Percentiles rank a stretch among this genome's conserved stretches.
phyloP scores from a whole-genome alignment of 2,329 filamentous ascomycete species.

The Colletotrichum sp. region DNA sequence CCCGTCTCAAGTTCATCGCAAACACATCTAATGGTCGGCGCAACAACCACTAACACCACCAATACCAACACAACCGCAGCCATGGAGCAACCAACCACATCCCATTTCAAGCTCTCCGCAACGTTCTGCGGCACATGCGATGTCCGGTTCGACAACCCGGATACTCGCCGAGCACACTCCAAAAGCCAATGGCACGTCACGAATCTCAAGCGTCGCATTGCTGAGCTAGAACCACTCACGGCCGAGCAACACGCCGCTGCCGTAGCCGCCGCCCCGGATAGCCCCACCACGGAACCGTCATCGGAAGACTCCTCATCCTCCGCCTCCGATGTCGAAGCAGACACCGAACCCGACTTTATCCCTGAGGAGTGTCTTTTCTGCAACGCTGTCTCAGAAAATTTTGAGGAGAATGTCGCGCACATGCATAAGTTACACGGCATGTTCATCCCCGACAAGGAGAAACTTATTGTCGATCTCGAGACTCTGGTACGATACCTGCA shows the following conservation, averaged over 20 bases:
- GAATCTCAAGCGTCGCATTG: conserved; percentile 17
- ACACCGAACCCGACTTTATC: conserved; percentile 24
- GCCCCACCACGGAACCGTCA: not conserved
- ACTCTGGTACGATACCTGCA: conserved; percentile 52
- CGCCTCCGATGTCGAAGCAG: not conserved
- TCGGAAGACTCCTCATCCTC: conserved; percentile 1
- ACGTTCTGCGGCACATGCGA: conserved; percentile 12
- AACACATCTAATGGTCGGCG: not conserved
- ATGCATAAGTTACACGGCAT: conserved; percentile 56
- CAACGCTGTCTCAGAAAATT: conserved; percentile 25
- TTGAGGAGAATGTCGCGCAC: conserved; percentile 46
- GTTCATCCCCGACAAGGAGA: conserved; percentile 40
- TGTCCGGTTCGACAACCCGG: conserved; percentile 7
- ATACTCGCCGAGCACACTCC: conserved; percentile 10
- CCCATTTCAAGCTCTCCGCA: conserved; percentile 15
- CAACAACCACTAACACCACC: not conserved
- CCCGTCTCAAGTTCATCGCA: not conserved
- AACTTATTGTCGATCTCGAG: conserved; percentile 49
- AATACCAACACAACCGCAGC: not conserved
- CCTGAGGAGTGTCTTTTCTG: conserved; percentile 49
- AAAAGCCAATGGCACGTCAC: conserved; percentile 17
- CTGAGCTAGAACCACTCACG: not conserved
- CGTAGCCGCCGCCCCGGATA: not conserved
- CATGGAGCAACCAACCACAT: not conserved
- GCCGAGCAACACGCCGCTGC: conserved; percentile 1